phyloP scores from a whole-genome alignment of 1,139 yeast genomes.

The Eremothecium cymbalariae region DNA sequence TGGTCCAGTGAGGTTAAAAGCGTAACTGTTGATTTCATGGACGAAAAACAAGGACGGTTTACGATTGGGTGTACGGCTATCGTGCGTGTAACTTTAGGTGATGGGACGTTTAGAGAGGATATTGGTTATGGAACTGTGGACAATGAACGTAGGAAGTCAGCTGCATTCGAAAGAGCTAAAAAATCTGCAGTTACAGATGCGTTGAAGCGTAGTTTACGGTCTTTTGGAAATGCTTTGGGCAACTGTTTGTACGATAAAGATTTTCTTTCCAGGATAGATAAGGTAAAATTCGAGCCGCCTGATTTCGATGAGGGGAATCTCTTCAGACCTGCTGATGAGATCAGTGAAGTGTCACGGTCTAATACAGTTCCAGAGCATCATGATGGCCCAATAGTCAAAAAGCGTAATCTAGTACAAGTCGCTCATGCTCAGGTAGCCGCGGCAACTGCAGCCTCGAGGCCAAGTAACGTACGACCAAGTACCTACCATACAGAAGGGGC shows the following conservation, averaged over 20 bases:
- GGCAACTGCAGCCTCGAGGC: background rate
- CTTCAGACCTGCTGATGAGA: conserved; percentile 35
- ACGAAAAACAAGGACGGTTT: conserved; percentile 46
- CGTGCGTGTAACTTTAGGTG: conserved; percentile 61
- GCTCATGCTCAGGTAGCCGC: background rate
- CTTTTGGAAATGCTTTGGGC: conserved; percentile 74
- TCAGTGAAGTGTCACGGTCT: conserved; percentile 28
- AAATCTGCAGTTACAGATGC: conserved; percentile 82
- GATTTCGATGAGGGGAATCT: conserved; percentile 44
- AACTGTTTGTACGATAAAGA: conserved; percentile 71
- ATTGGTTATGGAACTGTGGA: conserved; percentile 76
- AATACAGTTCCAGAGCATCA: conserved; percentile 19
- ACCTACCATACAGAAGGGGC: conserved; percentile 8
- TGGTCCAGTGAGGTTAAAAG: conserved; percentile 67
- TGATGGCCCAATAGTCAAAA: conserved; percentile 14
- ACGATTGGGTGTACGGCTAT: conserved; percentile 63
- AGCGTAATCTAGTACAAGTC: conserved; percentile 15
- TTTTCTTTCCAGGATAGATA: conserved; percentile 44
- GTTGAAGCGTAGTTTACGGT: conserved; percentile 63
- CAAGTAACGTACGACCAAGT: conserved; percentile 7
- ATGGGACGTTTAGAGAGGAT: conserved; percentile 74
- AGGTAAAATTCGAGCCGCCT: conserved; percentile 42
- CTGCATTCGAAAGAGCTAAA: conserved; percentile 73
- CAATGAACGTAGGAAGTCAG: conserved; percentile 59
- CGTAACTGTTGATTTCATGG: conserved; percentile 63